These are phyloP conservation scores for Pichia phayaonensis DNA, from an alignment of 805 yeast species.

Conservation along the genomic window DNA sequence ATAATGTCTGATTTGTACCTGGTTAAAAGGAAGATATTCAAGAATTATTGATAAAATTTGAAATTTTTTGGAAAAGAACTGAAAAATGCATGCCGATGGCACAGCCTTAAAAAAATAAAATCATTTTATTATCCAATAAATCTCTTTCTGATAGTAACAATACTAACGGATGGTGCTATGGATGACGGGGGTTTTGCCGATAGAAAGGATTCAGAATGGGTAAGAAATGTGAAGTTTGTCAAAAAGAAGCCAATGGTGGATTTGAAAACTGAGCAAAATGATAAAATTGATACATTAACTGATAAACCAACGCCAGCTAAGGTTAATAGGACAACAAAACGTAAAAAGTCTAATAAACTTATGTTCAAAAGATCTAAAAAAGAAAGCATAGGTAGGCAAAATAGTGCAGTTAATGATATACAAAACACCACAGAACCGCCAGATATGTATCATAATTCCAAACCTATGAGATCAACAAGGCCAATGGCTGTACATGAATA, in stretches of 20 bases:
- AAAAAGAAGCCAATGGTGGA: not conserved
- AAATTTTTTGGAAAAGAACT: not conserved
- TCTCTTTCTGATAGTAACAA: not conserved
- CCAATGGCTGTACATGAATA: constrained; percentile 19
- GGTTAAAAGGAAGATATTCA: not conserved
- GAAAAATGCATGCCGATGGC: not conserved
- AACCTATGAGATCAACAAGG: not conserved
- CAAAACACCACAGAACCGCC: not conserved
- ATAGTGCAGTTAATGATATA: not conserved
- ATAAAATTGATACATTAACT: not conserved
- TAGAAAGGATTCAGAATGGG: not conserved
- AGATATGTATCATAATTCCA: not conserved
- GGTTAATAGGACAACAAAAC: not conserved
- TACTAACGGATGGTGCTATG: not conserved
- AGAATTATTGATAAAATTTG: not conserved
- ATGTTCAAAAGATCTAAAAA: not conserved
- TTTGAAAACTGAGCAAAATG: not conserved
- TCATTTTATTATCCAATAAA: not conserved
- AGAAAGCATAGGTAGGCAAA: not conserved
- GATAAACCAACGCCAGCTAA: not conserved
- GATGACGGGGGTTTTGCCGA: not conserved
- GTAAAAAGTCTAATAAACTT: not conserved
- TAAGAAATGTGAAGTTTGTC: not conserved
- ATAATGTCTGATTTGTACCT: not conserved
- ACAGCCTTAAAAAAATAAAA: not conserved